These are phyloP conservation scores for Chaetomium globosum DNA, from an alignment of 2,329 filamentous ascomycete species.

Conservation along the genomic window DNA sequence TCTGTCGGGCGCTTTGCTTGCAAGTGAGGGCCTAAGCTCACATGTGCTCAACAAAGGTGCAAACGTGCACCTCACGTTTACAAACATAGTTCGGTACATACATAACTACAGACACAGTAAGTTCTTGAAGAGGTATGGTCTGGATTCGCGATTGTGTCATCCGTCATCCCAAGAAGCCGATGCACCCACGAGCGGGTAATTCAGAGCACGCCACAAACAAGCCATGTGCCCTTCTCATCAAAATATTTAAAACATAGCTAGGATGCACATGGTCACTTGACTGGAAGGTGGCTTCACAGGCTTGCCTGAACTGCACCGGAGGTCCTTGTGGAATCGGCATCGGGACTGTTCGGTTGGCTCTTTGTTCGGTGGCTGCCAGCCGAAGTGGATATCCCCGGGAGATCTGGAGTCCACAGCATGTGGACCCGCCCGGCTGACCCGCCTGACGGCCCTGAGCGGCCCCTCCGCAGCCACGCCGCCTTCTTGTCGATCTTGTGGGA, in stretches of 20 bases:
- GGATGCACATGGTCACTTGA: neutral
- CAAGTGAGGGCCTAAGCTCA: neutral
- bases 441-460: slow-evolving; percentile 2
- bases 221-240: neutral
- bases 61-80: neutral
- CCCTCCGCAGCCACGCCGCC: neutral
- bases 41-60: neutral
- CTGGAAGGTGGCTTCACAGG: neutral
- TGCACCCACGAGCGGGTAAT: neutral
- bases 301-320: neutral
- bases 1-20: neutral
- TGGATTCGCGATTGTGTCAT: neutral
- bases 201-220: slow-evolving; percentile 7
- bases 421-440: slow-evolving; percentile 6
- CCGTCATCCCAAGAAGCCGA: neutral
- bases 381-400: slow-evolving; percentile 6
- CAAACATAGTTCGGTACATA: neutral
- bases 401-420: slow-evolving; percentile 13
- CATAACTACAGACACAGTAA: neutral
- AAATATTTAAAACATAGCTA: neutral
- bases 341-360: too few relatives aligned
- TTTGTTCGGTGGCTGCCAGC: neutral
- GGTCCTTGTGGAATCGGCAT: neutral
- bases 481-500: slow-evolving; percentile 4
- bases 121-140: neutral